Percentiles rank a stretch among this genome's conserved stretches.
Conservation (phyloP, 371 early-diverging fungal species). For the Mucor sp. region DNA sequence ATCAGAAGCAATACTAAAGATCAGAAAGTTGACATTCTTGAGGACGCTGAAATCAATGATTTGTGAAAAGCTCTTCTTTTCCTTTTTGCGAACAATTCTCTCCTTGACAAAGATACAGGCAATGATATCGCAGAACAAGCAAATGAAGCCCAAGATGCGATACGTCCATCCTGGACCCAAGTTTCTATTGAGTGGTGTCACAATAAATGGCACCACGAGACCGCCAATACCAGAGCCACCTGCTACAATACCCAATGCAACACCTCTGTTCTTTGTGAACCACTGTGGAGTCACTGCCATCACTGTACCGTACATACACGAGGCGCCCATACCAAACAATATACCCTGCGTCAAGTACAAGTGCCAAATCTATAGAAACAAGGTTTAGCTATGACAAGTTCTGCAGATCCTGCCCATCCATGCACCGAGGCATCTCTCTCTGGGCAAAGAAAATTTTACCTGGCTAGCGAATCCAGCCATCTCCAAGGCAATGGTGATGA, state of each 20-base stretch:
- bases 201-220: constrained; percentile 65
- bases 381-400: constrained; percentile 30
- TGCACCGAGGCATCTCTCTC: too few relatives aligned
- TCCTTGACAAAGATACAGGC: constrained; percentile 42
- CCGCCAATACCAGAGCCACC: constrained; percentile 86
- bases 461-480: constrained; percentile 38
- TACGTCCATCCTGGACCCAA: constrained; percentile 63
- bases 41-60: constrained; percentile 15
- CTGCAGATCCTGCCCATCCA: neutral
- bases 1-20: constrained; percentile 33
- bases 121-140: constrained; percentile 19
- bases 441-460: constrained; percentile 37
- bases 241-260: constrained; percentile 77
- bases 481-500: constrained; percentile 33
- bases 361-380: constrained; percentile 49
- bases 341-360: constrained; percentile 33
- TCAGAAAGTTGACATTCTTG: constrained; percentile 20
- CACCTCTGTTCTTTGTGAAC: constrained; percentile 67
- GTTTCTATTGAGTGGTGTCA: constrained; percentile 55
- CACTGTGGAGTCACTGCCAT: constrained; percentile 72
- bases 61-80: constrained; percentile 13
- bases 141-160: constrained; percentile 57
- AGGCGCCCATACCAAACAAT: constrained; percentile 50
- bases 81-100: constrained; percentile 26
- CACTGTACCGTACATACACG: constrained; percentile 16